Evolutionary conservation across 2,329 filamentous ascomycete species (phyloP).

Genomic region (Blastomyces gilchristii): DNA sequence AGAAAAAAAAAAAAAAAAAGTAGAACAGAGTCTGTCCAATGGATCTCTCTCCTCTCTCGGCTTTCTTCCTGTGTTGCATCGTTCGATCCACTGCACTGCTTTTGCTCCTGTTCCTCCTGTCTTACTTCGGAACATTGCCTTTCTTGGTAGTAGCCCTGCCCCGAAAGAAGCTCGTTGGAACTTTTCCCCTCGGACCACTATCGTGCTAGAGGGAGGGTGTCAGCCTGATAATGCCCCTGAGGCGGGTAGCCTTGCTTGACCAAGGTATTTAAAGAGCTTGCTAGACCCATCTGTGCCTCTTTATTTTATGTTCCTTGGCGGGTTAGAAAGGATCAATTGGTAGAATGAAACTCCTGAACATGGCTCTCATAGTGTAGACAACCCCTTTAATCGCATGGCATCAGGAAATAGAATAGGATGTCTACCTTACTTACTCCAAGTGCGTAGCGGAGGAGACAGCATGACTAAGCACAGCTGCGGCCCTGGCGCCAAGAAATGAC

Average conservation of each 20-base stretch:
- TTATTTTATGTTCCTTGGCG: no score
- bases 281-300: no score
- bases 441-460: no score
- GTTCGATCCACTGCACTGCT: neutral
- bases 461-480: neutral
- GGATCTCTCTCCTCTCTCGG: neutral
- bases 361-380: neutral
- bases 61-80: neutral
- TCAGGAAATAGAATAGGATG: neutral
- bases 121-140: neutral
- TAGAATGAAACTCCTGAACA: neutral
- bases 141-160: neutral
- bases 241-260: no score
- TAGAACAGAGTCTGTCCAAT: neutral
- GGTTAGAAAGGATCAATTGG: neutral
- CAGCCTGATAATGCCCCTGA: no score
- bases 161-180: neutral
- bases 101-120: neutral
- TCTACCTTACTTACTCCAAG: no score
- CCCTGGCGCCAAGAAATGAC: constrained; percentile 3
- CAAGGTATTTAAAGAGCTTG: no score
- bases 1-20: neutral
- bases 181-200: neutral
- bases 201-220: neutral
- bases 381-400: neutral